Base-by-base conservation (phyloP, 73 alveolate species). In the Symbiodinium natans region DNA sequence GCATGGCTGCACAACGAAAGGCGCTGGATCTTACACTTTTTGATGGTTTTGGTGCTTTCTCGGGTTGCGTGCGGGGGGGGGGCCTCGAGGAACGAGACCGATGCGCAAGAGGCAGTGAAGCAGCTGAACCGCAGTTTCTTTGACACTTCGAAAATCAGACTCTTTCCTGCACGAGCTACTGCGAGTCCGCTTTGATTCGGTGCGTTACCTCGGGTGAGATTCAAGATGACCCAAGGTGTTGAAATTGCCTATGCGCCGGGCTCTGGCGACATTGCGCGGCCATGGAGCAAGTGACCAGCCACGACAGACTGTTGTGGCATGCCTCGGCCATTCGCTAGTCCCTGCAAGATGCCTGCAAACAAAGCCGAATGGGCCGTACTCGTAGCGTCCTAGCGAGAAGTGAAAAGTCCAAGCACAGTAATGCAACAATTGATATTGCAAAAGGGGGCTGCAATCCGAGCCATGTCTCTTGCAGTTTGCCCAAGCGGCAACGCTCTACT, bases 41-140 rank as follows among this genome's bases (percentile, higher is more conserved):
- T 71, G 83, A 10, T 13, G 83, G 3, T 25, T n/a, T 15, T 71
- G 42, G 46, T 19, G 41, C n/a, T n/a, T n/a, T n/a, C n/a, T n/a
- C n/a, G n/a, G n/a, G n/a, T n/a, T 41, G 42, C 75, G 5, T 21
- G 15, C 31, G 23, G 2, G 13, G 2, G 46, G 10, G 46, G 27
- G 23, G 3, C 17, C 21, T 29, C 39, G 2, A 88, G 95, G 95
- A 88, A 25, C 29, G 99, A 99, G 41, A 93, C 99, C 52, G 99
- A 99, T 31, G 99, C 99, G 29, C 89, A 94, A 82, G 97, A 98
- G 19, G 99, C 99, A 0, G 99, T 97, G 92, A 99, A 99, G 63
- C 99, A 99, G 99, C 99, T 99, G 99, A 99, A 99, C 95, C 96
- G 99, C 80, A 99, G 99, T 42, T 99, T 98, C 99, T 90, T 99